These are phyloP conservation scores for Spergularia bocconei DNA, from an alignment of 148 eudicot genomes.

Conservation along the genomic window DNA sequence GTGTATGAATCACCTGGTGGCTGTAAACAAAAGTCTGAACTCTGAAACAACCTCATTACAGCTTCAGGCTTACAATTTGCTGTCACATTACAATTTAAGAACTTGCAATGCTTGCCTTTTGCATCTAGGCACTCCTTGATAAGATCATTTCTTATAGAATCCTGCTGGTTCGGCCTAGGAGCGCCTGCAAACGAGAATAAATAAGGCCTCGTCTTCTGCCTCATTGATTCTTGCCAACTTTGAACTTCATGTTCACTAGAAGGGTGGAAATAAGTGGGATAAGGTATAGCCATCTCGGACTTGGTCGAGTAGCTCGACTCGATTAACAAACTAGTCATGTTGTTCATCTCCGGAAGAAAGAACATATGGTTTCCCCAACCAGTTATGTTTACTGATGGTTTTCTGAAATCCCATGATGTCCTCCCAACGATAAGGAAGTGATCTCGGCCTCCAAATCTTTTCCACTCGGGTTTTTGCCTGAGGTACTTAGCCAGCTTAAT, in stretches of 20 bases:
- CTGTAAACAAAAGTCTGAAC: slow-evolving; percentile 63
- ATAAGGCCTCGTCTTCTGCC: slow-evolving; percentile 29
- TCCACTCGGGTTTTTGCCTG: slow-evolving; percentile 58
- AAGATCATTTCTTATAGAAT: slow-evolving; percentile 48
- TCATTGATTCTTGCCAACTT: slow-evolving; percentile 59
- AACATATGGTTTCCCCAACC: slow-evolving; percentile 66
- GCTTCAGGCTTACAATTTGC: slow-evolving; percentile 32
- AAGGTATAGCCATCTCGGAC: slow-evolving; percentile 70
- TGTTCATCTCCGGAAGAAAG: slow-evolving; percentile 51
- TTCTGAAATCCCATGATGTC: slow-evolving; percentile 79
- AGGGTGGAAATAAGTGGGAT: slow-evolving; percentile 85
- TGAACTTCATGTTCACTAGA: slow-evolving; percentile 40
- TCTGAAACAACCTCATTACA: slow-evolving; percentile 54
- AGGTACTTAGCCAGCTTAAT: slow-evolving; percentile 45
- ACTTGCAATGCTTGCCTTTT: slow-evolving; percentile 31
- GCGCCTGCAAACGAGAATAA: slow-evolving; percentile 64
- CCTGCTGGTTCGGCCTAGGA: slow-evolving; percentile 40
- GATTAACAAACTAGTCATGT: slow-evolving; percentile 61
- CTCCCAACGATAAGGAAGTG: slow-evolving; percentile 75
- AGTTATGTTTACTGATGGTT: slow-evolving; percentile 24
- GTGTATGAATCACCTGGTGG: slow-evolving; percentile 86
- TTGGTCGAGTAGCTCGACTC: slow-evolving; percentile 60
- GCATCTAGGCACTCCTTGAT: slow-evolving; percentile 48
- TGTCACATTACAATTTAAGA: slow-evolving; percentile 46
- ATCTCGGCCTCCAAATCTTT: slow-evolving; percentile 45